Percentiles rank a stretch among this genome's conserved stretches.
These are phyloP conservation scores for Ascomycota sp. DNA, from an alignment of 2,329 filamentous ascomycete genomes.

Conservation along the genomic window DNA sequence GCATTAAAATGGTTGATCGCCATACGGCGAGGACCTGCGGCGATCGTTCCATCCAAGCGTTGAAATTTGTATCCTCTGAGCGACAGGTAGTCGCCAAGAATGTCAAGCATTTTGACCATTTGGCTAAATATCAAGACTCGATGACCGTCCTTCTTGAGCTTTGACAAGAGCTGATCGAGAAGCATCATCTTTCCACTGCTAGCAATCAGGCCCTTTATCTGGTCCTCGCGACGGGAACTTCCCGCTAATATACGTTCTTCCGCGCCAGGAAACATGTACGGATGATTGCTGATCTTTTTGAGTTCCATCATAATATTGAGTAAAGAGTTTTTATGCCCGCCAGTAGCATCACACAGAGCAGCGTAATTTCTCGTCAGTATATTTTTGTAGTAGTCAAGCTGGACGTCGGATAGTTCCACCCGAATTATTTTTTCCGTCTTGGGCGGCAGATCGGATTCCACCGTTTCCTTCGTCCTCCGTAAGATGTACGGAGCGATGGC, in stretches of 20 bases:
- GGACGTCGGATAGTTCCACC: slow-evolving; percentile 87
- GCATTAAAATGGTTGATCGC: slow-evolving; percentile 98
- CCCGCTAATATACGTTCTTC: slow-evolving; percentile 76
- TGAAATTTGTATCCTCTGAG: slow-evolving; percentile 91
- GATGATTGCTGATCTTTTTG: slow-evolving; percentile 97
- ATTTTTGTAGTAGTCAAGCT: slow-evolving; percentile 97
- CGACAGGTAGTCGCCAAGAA: slow-evolving; percentile 82
- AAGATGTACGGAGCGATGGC: slow-evolving; percentile 88
- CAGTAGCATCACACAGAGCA: slow-evolving; percentile 74
- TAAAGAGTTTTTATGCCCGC: slow-evolving; percentile 82
- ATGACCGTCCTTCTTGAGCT: slow-evolving; percentile 82
- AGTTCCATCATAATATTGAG: slow-evolving; percentile 99
- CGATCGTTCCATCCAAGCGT: slow-evolving; percentile 84
- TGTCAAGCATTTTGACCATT: slow-evolving; percentile 98
- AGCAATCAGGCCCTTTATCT: slow-evolving; percentile 79
- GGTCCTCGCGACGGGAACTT: slow-evolving; percentile 66
- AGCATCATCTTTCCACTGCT: slow-evolving; percentile 99
- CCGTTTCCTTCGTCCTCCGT: slow-evolving; percentile 88
- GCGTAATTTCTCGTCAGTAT: slow-evolving; percentile 93
- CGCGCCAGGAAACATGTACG: slow-evolving; percentile 90
- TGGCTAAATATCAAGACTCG: slow-evolving; percentile 97
- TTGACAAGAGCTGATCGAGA: slow-evolving; percentile 81
- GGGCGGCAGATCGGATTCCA: slow-evolving; percentile 85
- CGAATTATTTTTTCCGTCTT: slow-evolving; percentile 99
- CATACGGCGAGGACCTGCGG: slow-evolving; percentile 67